Evolutionary conservation across 352 stramenopile species (phyloP).

Genomic region (Pythium aristosporum): DNA sequence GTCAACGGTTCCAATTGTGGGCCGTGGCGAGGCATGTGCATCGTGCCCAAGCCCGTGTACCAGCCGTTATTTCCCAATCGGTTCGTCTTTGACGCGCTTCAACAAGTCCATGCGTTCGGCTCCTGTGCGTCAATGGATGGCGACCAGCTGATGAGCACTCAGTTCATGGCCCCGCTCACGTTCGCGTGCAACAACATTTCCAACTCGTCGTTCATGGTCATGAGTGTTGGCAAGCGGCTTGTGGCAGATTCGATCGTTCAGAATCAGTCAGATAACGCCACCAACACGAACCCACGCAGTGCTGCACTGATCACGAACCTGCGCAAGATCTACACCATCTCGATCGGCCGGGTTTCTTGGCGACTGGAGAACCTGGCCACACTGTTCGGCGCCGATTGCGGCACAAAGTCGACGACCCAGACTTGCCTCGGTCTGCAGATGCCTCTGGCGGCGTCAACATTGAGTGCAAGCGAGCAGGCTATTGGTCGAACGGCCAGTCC

Average conservation of each 20-base stretch:
- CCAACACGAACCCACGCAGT: too few relatives aligned
- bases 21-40: neutral
- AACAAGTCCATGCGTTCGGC: too few relatives aligned
- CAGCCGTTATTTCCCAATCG: too few relatives aligned
- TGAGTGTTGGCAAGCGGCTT: conserved; percentile 15
- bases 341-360: conserved; percentile 24
- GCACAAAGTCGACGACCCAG: neutral
- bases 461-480: too few relatives aligned
- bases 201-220: neutral
- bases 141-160: too few relatives aligned
- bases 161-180: too few relatives aligned
- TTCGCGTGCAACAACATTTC: too few relatives aligned
- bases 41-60: conserved; percentile 2
- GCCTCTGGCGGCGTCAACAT: neutral
- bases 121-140: neutral
- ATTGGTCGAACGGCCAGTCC: too few relatives aligned
- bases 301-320: conserved; percentile 16
- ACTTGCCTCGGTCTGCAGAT: neutral
- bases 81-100: neutral
- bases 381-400: conserved; percentile 16
- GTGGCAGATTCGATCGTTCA: conserved; percentile 10
- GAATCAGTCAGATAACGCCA: neutral
- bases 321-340: conserved; percentile 30
- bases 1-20: too few relatives aligned
- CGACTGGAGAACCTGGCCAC: conserved; percentile 7